Percentiles rank a stretch among this genome's conserved stretches.
Conservation (phyloP, 169 alveolate genomes). For the Cryptosporidium ubiquitum region DNA sequence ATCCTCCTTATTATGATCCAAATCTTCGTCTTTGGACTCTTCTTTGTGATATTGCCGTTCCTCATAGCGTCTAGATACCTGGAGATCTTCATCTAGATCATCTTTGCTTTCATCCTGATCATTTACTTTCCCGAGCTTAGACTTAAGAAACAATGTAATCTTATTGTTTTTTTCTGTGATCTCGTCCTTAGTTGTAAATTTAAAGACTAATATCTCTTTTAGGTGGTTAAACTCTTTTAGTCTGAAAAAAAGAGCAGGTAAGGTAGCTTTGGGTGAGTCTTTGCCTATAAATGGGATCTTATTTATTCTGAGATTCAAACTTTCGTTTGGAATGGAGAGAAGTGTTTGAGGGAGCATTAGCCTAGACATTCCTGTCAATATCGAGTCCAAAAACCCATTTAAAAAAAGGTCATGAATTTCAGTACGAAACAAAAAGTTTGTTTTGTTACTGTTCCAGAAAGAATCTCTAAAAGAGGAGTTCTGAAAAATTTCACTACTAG, state of each 20-base stretch:
- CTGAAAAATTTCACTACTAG: conserved; percentile 8
- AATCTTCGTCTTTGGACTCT: not conserved
- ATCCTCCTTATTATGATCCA: not conserved
- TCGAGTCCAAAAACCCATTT: conserved; percentile 22
- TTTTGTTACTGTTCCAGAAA: conserved; percentile 28
- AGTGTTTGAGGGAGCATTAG: conserved; percentile 63
- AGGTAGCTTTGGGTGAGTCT: not conserved
- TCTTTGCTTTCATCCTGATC: not conserved
- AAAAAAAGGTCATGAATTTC: conserved; percentile 6
- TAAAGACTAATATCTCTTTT: conserved; percentile 22
- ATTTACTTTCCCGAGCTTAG: conserved; percentile 3
- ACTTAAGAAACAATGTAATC: not conserved
- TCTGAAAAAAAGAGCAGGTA: not conserved
- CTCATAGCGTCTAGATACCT: conserved; percentile 23
- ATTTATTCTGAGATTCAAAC: not conserved
- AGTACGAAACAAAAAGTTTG: not conserved
- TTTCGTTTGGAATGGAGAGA: conserved; percentile 20
- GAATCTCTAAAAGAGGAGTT: not conserved
- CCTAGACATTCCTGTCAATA: conserved; percentile 35
- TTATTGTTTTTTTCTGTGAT: not conserved
- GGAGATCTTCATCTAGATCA: conserved; percentile 17
- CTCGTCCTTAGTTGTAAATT: conserved; percentile 26
- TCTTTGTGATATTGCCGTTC: conserved; percentile 26
- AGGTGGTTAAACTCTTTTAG: not conserved
- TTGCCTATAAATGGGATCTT: not conserved